Percentiles rank a stretch among this genome's conserved stretches.
Conservation (phyloP, 129 eudicot genomes). For the Flaveria trinervia region DNA sequence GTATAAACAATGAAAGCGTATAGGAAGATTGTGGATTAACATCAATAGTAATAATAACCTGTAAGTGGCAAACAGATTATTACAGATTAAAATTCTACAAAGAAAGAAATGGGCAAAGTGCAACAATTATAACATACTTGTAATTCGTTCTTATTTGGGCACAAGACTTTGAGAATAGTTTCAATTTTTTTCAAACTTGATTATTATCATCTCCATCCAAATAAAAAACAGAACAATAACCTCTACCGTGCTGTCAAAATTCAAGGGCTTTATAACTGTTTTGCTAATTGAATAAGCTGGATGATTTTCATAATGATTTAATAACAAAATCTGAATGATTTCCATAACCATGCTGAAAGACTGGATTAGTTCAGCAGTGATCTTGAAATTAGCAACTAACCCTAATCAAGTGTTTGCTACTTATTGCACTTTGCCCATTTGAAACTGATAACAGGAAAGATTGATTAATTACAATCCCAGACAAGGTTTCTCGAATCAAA, state of each 20-base stretch:
- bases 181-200: neutral
- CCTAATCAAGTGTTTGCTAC: too few species aligned
- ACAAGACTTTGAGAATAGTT: neutral
- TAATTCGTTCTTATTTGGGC: neutral
- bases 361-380: neutral
- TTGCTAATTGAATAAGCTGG: neutral
- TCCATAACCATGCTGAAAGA: neutral
- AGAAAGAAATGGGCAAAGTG: neutral
- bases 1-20: neutral
- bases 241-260: neutral
- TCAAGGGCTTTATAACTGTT: neutral
- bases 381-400: too few species aligned
- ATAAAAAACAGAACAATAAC: neutral
- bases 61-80: too few species aligned
- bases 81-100: neutral
- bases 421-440: too few species aligned
- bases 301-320: neutral
- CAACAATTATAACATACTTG: neutral
- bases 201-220: neutral
- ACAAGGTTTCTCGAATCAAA: neutral
- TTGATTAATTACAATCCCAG: slow-evolving; percentile 8
- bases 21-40: neutral
- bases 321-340: neutral
- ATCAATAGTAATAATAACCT: too few species aligned
- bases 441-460: neutral